A percentile compares a stretch with the other conserved stretches of the same genome.
These are phyloP conservation scores for Trypanosoma scelopori DNA, from an alignment of 208 protist genomes.

Conservation along the genomic window DNA sequence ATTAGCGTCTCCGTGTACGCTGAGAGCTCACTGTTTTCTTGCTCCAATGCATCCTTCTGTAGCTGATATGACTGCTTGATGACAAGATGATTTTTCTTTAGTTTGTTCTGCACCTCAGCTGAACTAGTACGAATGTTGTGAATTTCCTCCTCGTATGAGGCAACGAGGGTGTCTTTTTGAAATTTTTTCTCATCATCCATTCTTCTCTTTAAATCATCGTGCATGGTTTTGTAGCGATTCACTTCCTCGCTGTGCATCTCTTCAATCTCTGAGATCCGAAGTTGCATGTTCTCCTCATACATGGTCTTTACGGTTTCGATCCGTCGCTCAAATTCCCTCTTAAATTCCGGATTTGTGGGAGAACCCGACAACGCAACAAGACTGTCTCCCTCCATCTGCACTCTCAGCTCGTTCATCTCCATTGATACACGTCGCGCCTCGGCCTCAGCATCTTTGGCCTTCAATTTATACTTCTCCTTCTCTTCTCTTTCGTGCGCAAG, in stretches of 20 bases:
- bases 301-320: slow-evolving; percentile 28
- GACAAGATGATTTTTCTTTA: slow-evolving; percentile 41
- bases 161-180: slow-evolving; percentile 27
- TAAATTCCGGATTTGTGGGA: slow-evolving; percentile 25
- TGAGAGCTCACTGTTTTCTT: slow-evolving; percentile 29
- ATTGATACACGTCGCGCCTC: slow-evolving; percentile 27
- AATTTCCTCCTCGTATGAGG: slow-evolving; percentile 33
- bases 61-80: slow-evolving; percentile 40
- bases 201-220: slow-evolving; percentile 27
- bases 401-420: slow-evolving; percentile 31
- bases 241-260: slow-evolving; percentile 24
- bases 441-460: slow-evolving; percentile 23
- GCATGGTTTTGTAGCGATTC: slow-evolving; percentile 28
- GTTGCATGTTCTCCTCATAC: slow-evolving; percentile 33
- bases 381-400: slow-evolving; percentile 24
- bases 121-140: slow-evolving; percentile 23
- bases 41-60: slow-evolving; percentile 30
- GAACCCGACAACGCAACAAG: slow-evolving; percentile 24
- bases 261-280: slow-evolving; percentile 27
- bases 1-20: slow-evolving; percentile 15
- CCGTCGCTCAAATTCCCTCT: slow-evolving; percentile 28
- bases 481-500: slow-evolving; percentile 26
- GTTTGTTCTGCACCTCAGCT: slow-evolving; percentile 37
- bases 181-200: slow-evolving; percentile 22
- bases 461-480: slow-evolving; percentile 27